A percentile compares a stretch with the other conserved stretches of the same genome.
These are phyloP conservation scores for Penicillium sp. DNA, from an alignment of 2,329 filamentous ascomycete species.

Conservation along the genomic window DNA sequence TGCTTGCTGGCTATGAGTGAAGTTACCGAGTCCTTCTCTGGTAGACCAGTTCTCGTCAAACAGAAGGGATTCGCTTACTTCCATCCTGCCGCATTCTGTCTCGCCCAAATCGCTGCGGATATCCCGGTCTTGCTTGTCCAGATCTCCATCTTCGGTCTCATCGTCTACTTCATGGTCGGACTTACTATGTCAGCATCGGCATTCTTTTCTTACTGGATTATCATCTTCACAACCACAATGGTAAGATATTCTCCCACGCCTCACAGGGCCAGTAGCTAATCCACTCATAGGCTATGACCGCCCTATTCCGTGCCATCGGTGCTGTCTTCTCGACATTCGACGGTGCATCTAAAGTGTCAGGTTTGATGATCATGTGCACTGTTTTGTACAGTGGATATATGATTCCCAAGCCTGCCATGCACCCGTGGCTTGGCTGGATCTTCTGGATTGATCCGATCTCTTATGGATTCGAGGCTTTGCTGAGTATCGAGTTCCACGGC, in stretches of 20 bases:
- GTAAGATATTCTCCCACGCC: slow-evolving; percentile 33
- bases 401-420: slow-evolving; percentile 51
- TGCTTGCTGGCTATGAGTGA: slow-evolving; percentile 65
- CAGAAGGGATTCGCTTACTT: slow-evolving; percentile 61
- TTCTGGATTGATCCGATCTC: slow-evolving; percentile 43
- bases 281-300: slow-evolving; percentile 53
- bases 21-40: slow-evolving; percentile 63
- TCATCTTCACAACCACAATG: slow-evolving; percentile 55
- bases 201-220: slow-evolving; percentile 65
- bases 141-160: slow-evolving; percentile 58
- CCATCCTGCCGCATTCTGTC: slow-evolving; percentile 52
- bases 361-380: slow-evolving; percentile 38
- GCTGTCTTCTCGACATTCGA: slow-evolving; percentile 60
- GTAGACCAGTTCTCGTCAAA: slow-evolving; percentile 61
- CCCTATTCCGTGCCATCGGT: slow-evolving; percentile 58
- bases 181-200: slow-evolving; percentile 52
- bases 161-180: slow-evolving; percentile 66
- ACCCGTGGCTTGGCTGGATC: slow-evolving; percentile 56
- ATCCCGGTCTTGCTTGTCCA: slow-evolving; percentile 61
- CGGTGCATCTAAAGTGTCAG: slow-evolving; percentile 57
- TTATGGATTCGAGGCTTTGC: slow-evolving; percentile 41
- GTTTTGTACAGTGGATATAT: slow-evolving; percentile 47
- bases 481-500: slow-evolving; percentile 40
- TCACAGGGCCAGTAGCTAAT: slow-evolving; percentile 12
- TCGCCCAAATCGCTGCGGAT: slow-evolving; percentile 51